Percentiles rank a stretch among this genome's conserved stretches.
Evolutionary conservation across 2,329 filamentous ascomycete genomes (phyloP).

Genomic region (Chalaropsis thielavioides): DNA sequence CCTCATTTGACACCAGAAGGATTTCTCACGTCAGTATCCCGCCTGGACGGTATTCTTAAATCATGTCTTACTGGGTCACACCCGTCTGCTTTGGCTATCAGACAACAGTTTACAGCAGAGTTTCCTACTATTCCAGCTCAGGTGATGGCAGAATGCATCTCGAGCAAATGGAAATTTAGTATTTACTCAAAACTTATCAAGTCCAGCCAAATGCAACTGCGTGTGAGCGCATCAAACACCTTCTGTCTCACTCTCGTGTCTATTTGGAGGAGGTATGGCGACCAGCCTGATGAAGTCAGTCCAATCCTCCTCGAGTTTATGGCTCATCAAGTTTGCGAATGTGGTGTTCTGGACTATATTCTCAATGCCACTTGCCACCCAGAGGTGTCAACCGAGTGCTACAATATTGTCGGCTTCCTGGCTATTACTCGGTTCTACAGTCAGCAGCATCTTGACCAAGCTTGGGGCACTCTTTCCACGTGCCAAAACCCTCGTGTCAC

Average conservation of each 20-base stretch:
- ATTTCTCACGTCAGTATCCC: neutral
- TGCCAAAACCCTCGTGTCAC: conserved; percentile 77
- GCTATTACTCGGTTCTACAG: conserved; percentile 64
- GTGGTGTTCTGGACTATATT: conserved; percentile 70
- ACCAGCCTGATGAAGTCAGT: conserved; percentile 28
- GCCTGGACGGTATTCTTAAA: conserved; percentile 4
- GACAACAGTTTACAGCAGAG: neutral
- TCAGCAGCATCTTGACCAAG: conserved; percentile 54
- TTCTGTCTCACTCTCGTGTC: conserved; percentile 58
- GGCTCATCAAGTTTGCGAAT: conserved; percentile 51
- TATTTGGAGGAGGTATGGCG: conserved; percentile 47
- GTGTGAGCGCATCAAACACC: conserved; percentile 60
- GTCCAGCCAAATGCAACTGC: conserved; percentile 80
- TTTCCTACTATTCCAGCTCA: conserved; percentile 27
- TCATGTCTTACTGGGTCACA: conserved; percentile 1
- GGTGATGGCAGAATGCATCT: conserved; percentile 36
- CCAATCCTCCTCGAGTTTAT: conserved; percentile 48
- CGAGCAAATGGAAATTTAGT: conserved; percentile 54
- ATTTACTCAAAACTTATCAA: conserved; percentile 57
- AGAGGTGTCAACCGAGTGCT: conserved; percentile 67
- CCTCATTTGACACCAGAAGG: neutral
- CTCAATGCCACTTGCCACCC: conserved; percentile 84
- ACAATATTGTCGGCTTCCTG: conserved; percentile 77
- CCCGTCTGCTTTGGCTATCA: neutral
- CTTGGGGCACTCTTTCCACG: conserved; percentile 71